Evolutionary conservation across 2,329 filamentous ascomycete species (phyloP).

Genomic region (Aureobasidium sp.): DNA sequence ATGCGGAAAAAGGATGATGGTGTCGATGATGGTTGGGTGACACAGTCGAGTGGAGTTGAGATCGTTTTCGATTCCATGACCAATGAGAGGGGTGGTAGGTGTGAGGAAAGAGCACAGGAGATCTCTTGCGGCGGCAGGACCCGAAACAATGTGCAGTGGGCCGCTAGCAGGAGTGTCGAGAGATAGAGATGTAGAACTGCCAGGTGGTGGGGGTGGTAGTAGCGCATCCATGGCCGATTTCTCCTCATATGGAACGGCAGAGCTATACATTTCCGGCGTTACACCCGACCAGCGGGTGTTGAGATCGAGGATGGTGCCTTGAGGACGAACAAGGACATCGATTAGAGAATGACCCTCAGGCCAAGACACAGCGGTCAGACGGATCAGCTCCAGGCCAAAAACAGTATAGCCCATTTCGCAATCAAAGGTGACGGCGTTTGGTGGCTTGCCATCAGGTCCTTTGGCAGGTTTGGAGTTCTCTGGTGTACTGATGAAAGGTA

Average conservation of each 20-base stretch:
- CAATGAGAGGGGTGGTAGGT: constrained; percentile 75
- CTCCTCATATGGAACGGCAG: constrained; percentile 52
- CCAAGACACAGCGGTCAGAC: constrained; percentile 84
- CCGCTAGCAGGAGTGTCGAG: constrained; percentile 11
- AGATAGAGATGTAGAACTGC: constrained; percentile 7
- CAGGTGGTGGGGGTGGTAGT: not conserved
- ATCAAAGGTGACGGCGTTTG: constrained; percentile 73
- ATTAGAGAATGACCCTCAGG: constrained; percentile 66
- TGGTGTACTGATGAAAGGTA: constrained; percentile 77
- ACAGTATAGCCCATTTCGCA: constrained; percentile 98
- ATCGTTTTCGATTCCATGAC: constrained; percentile 93
- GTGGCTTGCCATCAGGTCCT: constrained; percentile 28
- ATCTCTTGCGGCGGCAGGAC: constrained; percentile 65
- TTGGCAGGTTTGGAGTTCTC: constrained; percentile 46
- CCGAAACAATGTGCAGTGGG: constrained; percentile 64
- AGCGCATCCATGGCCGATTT: constrained; percentile 18
- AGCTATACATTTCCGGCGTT: constrained; percentile 65
- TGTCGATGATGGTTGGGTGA: constrained; percentile 80
- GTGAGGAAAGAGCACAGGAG: constrained; percentile 70
- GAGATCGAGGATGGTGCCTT: constrained; percentile 78
- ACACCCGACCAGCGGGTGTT: constrained; percentile 92
- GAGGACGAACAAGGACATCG: constrained; percentile 76
- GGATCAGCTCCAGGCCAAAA: constrained; percentile 78
- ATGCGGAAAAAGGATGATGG: constrained; percentile 76
- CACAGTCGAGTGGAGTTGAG: constrained; percentile 78